phyloP scores from a whole-genome alignment of 495 filamentous ascomycete species.

The Penicillium argentinense region DNA sequence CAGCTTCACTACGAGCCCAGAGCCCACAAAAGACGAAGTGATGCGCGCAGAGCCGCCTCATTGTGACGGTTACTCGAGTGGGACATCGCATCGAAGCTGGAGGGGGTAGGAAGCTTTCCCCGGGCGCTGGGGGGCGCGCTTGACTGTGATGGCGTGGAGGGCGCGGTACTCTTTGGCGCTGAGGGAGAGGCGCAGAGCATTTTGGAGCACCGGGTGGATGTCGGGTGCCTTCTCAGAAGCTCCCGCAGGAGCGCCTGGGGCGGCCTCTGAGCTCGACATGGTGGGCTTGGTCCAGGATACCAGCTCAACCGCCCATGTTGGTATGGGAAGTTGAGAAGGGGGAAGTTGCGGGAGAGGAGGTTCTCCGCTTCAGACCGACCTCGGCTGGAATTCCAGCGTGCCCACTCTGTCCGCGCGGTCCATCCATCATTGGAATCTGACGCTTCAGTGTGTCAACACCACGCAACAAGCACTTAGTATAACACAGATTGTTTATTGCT shows the following conservation, averaged over 20 bases:
- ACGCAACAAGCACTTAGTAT: too few species aligned
- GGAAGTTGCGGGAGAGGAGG: constrained; percentile 2
- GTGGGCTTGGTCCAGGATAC: neutral
- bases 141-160: constrained; percentile 75
- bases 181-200: constrained; percentile 78
- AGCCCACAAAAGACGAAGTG: constrained; percentile 74
- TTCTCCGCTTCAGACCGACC: constrained; percentile 19
- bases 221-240: constrained; percentile 9
- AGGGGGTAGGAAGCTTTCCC: constrained; percentile 58
- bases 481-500: neutral
- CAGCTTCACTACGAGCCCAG: constrained; percentile 66
- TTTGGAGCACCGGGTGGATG: constrained; percentile 49
- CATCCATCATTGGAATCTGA: neutral
- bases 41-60: constrained; percentile 72
- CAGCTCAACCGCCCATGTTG: constrained; percentile 7
- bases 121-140: constrained; percentile 60
- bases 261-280: constrained; percentile 17
- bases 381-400: constrained; percentile 1
- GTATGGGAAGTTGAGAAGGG: neutral
- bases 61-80: constrained; percentile 68
- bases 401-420: neutral
- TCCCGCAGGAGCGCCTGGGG: constrained; percentile 8
- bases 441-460: too few species aligned
- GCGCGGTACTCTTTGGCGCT: constrained; percentile 81
- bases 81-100: constrained; percentile 51